These are phyloP conservation scores for Gentiana dahurica DNA, from an alignment of 257 asterid genomes.

Conservation along the genomic window DNA sequence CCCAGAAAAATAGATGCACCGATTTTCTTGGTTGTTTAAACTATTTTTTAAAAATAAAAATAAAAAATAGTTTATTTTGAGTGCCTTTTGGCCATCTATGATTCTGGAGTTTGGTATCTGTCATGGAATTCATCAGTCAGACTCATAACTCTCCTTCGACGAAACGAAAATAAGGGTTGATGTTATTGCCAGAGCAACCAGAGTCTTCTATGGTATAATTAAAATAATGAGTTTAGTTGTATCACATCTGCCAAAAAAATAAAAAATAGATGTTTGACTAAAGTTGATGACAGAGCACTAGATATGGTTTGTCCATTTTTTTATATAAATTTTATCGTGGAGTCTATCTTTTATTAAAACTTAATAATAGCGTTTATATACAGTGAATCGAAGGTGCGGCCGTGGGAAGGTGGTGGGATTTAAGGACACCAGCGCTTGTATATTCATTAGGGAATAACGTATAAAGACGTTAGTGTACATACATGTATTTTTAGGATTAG, in stretches of 20 bases:
- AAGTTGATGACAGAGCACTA: background rate
- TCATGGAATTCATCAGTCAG: conserved; percentile 13
- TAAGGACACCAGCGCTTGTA: no score
- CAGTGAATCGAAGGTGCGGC: no score
- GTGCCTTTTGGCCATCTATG: background rate
- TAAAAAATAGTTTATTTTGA: background rate
- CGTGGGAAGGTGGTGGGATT: no score
- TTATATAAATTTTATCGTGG: no score
- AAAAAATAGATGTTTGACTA: background rate
- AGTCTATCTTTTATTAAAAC: no score
- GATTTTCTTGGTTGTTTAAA: background rate
- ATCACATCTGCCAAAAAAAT: background rate
- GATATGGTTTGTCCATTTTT: background rate
- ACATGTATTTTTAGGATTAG: no score
- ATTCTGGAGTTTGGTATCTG: background rate
- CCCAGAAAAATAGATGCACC: background rate
- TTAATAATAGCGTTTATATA: no score
- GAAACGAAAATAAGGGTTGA: conserved; percentile 1
- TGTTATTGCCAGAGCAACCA: background rate
- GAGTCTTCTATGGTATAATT: background rate
- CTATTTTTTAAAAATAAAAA: background rate
- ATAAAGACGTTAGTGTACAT: no score
- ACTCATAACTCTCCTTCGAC: conserved; percentile 29
- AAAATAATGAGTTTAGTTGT: background rate
- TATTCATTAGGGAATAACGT: no score